Percentiles rank a stretch among this genome's conserved stretches.
phyloP scores from a whole-genome alignment of 228 moss, liverwort and hornwort species.

The Sphagnum magellanicum region DNA sequence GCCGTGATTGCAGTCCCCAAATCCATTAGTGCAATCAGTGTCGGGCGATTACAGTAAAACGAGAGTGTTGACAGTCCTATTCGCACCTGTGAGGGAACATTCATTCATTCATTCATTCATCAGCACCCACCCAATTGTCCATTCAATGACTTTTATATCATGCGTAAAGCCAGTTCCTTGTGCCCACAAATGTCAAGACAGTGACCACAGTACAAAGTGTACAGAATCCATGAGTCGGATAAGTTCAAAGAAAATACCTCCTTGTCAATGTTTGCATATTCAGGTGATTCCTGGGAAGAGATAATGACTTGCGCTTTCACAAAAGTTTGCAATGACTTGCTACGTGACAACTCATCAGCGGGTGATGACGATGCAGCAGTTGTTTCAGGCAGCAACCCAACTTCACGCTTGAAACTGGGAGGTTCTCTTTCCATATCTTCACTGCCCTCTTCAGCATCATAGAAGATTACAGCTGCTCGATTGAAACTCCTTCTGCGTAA shows the following conservation, averaged over 20 bases:
- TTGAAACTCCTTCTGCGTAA: constrained; percentile 21
- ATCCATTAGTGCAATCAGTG: constrained; percentile 72
- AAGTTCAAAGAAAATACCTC: constrained; percentile 33
- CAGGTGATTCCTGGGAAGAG: constrained; percentile 72
- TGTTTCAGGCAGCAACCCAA: constrained; percentile 64
- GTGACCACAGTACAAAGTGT: not conserved
- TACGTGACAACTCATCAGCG: constrained; percentile 29
- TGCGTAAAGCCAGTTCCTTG: too few species aligned
- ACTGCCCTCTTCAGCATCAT: constrained; percentile 58
- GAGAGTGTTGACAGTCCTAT: constrained; percentile 75
- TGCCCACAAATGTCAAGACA: too few species aligned
- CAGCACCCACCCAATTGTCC: too few species aligned
- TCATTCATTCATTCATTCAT: too few species aligned
- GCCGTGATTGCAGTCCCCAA: constrained; percentile 81
- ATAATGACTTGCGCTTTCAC: constrained; percentile 88
- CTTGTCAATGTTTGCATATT: constrained; percentile 76
- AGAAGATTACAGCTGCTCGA: constrained; percentile 61
- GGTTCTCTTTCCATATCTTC: constrained; percentile 38
- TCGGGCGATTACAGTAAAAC: constrained; percentile 87
- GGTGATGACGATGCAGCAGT: constrained; percentile 25
- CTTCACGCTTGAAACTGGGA: constrained; percentile 66
- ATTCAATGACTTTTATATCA: too few species aligned
- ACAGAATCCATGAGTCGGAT: not conserved
- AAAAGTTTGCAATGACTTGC: constrained; percentile 54
- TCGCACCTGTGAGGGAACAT: constrained; percentile 42